Percentiles rank a stretch among this genome's conserved stretches.
Evolutionary conservation across 805 yeast species (phyloP).

Genomic region (Ascoidea asiatica): DNA sequence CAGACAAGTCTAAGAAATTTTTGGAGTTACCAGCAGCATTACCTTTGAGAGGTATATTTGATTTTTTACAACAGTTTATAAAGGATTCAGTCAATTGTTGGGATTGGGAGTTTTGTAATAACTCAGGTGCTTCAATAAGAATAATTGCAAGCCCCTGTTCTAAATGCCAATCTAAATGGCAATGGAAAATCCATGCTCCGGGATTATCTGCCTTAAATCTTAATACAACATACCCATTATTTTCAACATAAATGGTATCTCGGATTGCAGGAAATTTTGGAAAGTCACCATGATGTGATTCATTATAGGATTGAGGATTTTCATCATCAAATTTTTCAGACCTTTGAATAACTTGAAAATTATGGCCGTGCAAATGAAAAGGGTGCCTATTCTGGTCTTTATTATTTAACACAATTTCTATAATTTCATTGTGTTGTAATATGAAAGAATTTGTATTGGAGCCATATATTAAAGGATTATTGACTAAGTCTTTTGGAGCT

Average conservation of each 20-base stretch:
- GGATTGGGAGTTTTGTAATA: slow-evolving; percentile 24
- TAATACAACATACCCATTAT: slow-evolving; percentile 53
- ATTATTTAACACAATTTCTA: slow-evolving; percentile 71
- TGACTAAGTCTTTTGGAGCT: slow-evolving; percentile 40
- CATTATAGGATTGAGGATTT: slow-evolving; percentile 39
- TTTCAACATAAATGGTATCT: slow-evolving; percentile 58
- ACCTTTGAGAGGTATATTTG: slow-evolving; percentile 35
- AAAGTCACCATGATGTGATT: slow-evolving; percentile 24
- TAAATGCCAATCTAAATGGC: slow-evolving; percentile 81
- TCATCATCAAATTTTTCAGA: slow-evolving; percentile 37
- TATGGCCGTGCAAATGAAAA: slow-evolving; percentile 69
- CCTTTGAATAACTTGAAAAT: slow-evolving; percentile 47
- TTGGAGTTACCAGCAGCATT: slow-evolving; percentile 60
- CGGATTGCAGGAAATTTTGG: slow-evolving; percentile 52
- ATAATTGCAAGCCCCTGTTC: slow-evolving; percentile 69
- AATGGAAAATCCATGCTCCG: slow-evolving; percentile 91
- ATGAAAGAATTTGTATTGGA: slow-evolving; percentile 53
- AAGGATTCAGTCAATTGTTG: slow-evolving; percentile 34
- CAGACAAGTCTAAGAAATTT: slow-evolving; percentile 42
- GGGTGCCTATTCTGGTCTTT: slow-evolving; percentile 72
- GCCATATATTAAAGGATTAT: slow-evolving; percentile 56
- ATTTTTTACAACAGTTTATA: slow-evolving; percentile 32
- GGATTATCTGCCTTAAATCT: slow-evolving; percentile 79
- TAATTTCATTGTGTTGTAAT: slow-evolving; percentile 43
- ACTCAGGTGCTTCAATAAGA: slow-evolving; percentile 56